These are phyloP conservation scores for Sisymbrium irio DNA, from an alignment of 345 rosid genomes.

Conservation along the genomic window DNA sequence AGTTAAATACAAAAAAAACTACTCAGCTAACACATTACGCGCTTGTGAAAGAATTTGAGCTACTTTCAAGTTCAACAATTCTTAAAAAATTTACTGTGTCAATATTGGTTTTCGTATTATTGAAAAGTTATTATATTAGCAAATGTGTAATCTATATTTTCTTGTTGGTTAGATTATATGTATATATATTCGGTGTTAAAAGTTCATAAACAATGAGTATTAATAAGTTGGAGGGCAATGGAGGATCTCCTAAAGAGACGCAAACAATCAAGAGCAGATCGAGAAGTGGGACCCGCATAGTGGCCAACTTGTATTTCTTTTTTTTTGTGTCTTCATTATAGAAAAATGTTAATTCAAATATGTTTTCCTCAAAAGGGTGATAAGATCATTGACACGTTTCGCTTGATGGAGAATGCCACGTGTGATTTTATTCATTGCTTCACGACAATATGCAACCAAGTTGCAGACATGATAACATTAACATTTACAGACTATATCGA, in stretches of 20 bases:
- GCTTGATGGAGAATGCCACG: neutral
- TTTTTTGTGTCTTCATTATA: neutral
- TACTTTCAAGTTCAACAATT: too few relatives aligned
- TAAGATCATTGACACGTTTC: conserved; percentile 24
- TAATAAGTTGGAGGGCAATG: neutral
- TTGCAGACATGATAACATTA: conserved; percentile 20
- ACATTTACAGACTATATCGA: neutral
- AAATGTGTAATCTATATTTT: too few relatives aligned
- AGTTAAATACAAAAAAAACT: neutral
- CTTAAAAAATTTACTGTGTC: too few relatives aligned
- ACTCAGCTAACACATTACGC: too few relatives aligned
- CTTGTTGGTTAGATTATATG: too few relatives aligned
- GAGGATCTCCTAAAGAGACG: conserved; percentile 37
- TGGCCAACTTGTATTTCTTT: conserved; percentile 32
- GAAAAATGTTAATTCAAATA: neutral
- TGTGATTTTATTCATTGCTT: neutral
- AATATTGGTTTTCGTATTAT: too few relatives aligned
- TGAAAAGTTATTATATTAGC: too few relatives aligned
- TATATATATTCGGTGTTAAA: too few relatives aligned
- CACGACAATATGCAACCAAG: conserved; percentile 22
- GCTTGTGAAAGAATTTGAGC: too few relatives aligned
- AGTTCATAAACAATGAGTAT: neutral
- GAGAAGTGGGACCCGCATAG: conserved; percentile 28
- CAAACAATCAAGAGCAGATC: conserved; percentile 31
- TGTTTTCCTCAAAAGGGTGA: neutral